A percentile compares a stretch with the other conserved stretches of the same genome.
phyloP scores from a whole-genome alignment of 129 eudicot species.

The carrot (Daucus carota) region DH1_v3.0 NC_030384.2:32472501-32473000 shows the following conservation, averaged over 20 bases:
- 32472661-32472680: background rate
- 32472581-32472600: background rate
- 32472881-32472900: background rate
- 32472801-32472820: background rate
- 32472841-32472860: slow-evolving; percentile 3
- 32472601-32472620: background rate
- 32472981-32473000: slow-evolving; percentile 8
- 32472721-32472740: background rate
- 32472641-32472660: background rate
- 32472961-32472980: slow-evolving; percentile 9
- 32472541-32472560: slow-evolving; percentile 34
- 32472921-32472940: background rate
- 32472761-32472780: background rate
- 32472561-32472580: background rate
- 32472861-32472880: background rate
- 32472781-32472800: background rate
- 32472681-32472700: background rate
- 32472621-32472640: background rate
- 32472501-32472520: slow-evolving; percentile 12
- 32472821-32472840: background rate
- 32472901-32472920: background rate
- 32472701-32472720: background rate
- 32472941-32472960: slow-evolving; percentile 10
- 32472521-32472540: slow-evolving; percentile 19
- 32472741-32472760: background rate